Percentiles rank a stretch among this genome's conserved stretches.
Evolutionary conservation across 2,329 filamentous ascomycete species (phyloP).

Genomic region (Fusarium keratoplasticum): DNA sequence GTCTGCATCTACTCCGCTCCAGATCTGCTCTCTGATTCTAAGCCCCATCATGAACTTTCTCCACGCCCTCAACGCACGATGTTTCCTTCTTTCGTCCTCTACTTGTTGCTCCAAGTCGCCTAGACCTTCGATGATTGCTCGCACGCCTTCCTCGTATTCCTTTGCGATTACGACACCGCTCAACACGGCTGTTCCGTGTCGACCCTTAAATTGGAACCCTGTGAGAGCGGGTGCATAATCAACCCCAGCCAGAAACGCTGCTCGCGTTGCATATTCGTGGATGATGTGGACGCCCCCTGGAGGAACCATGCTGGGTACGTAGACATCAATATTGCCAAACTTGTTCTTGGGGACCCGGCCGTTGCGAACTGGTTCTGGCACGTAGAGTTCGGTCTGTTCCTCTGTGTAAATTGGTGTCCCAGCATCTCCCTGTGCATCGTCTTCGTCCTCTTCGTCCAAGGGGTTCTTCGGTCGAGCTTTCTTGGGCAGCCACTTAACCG

Average conservation of each 20-base stretch:
- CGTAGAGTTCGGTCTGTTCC: slow-evolving; percentile 78
- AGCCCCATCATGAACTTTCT: slow-evolving; percentile 80
- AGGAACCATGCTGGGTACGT: slow-evolving; percentile 92
- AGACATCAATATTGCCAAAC: slow-evolving; percentile 94
- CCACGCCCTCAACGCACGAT: slow-evolving; percentile 76
- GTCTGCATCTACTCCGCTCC: slow-evolving; percentile 64
- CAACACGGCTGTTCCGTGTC: slow-evolving; percentile 86
- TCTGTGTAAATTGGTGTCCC: slow-evolving; percentile 70
- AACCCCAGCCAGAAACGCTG: slow-evolving; percentile 80
- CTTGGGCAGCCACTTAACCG: slow-evolving; percentile 78
- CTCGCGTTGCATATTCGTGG: slow-evolving; percentile 70
- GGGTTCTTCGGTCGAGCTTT: slow-evolving; percentile 50
- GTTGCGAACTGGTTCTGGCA: slow-evolving; percentile 78
- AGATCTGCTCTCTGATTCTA: slow-evolving; percentile 80
- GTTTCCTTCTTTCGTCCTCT: slow-evolving; percentile 76
- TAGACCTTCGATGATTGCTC: slow-evolving; percentile 75
- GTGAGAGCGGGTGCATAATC: slow-evolving; percentile 92
- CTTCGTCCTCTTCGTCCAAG: slow-evolving; percentile 44
- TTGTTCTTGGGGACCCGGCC: slow-evolving; percentile 89
- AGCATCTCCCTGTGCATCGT: slow-evolving; percentile 46
- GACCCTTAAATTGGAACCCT: slow-evolving; percentile 88
- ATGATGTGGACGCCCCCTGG: slow-evolving; percentile 80
- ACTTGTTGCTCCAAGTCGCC: slow-evolving; percentile 72
- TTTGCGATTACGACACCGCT: slow-evolving; percentile 80
- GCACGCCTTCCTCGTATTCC: slow-evolving; percentile 78